These are phyloP conservation scores for Eutrema heterophyllum DNA, from an alignment of 345 rosid species.

Conservation along the genomic window DNA sequence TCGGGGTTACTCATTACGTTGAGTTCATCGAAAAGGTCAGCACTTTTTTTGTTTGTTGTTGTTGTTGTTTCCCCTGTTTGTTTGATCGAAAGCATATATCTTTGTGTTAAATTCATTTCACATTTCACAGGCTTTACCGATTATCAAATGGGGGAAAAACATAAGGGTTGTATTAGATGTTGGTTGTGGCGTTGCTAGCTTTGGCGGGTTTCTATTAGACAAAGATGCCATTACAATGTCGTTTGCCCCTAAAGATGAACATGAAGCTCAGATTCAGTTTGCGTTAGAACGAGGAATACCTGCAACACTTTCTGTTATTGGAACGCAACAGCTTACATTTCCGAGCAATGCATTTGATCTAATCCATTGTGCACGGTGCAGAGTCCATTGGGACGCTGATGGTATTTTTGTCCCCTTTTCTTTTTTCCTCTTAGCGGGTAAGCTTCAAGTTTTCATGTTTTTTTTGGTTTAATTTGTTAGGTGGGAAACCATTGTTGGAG, in stretches of 20 bases:
- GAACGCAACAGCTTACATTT: conserved; percentile 68
- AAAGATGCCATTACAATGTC: conserved; percentile 86
- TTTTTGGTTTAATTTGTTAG: conserved; percentile 28
- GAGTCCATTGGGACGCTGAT: conserved; percentile 96
- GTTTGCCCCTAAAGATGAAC: conserved; percentile 95
- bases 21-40: conserved; percentile 61
- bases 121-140: conserved; percentile 54
- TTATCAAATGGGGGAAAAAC: conserved; percentile 64
- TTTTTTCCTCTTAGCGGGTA: neutral
- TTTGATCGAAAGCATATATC: neutral
- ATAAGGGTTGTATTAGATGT: conserved; percentile 77
- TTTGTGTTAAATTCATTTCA: neutral
- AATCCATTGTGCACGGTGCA: conserved; percentile 93
- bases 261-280: conserved; percentile 97
- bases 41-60: neutral
- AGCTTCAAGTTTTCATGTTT: conserved; percentile 1
- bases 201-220: conserved; percentile 79
- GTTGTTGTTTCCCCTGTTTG: neutral
- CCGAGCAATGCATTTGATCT: conserved; percentile 70
- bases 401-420: conserved; percentile 30
- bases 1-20: conserved; percentile 67
- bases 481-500: conserved; percentile 90
- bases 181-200: conserved; percentile 93
- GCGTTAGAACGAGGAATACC: conserved; percentile 93
- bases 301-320: conserved; percentile 83